Evolutionary conservation across 257 asterid species (phyloP).

Genomic region (Nicotiana noctiflora): DNA sequence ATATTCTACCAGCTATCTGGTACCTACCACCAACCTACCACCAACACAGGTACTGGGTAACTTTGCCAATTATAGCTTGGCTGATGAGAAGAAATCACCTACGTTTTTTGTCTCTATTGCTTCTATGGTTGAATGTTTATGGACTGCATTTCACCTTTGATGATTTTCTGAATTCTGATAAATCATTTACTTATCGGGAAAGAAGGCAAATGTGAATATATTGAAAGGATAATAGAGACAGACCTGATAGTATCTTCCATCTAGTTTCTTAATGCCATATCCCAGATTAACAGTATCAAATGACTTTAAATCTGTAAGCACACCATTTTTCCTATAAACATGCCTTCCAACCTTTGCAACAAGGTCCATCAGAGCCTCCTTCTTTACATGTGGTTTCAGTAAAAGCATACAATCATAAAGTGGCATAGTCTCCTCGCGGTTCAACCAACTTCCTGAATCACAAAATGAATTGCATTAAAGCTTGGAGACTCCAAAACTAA

Average conservation of each 20-base stretch:
- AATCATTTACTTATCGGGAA: not conserved
- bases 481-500: not conserved
- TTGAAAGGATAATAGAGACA: not conserved
- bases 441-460: conserved; percentile 7
- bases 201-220: not conserved
- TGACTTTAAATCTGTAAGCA: conserved; percentile 49
- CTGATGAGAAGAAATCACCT: not conserved
- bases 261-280: conserved; percentile 83
- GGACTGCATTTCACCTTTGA: not conserved
- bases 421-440: conserved; percentile 43
- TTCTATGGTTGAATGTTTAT: not conserved
- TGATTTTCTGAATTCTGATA: not conserved
- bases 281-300: conserved; percentile 61
- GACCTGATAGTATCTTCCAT: conserved; percentile 80
- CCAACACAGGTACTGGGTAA: not conserved
- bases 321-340: conserved; percentile 66
- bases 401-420: conserved; percentile 90
- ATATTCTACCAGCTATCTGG: not conserved
- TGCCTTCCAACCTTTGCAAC: conserved; percentile 58
- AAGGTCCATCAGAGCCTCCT: conserved; percentile 44
- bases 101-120: not conserved
- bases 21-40: not conserved
- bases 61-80: not conserved
- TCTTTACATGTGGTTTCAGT: conserved; percentile 48
- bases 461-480: not conserved